These are phyloP conservation scores for Calonectria pauciramosa DNA, from an alignment of 2,329 filamentous ascomycete genomes.

Conservation along the genomic window DNA sequence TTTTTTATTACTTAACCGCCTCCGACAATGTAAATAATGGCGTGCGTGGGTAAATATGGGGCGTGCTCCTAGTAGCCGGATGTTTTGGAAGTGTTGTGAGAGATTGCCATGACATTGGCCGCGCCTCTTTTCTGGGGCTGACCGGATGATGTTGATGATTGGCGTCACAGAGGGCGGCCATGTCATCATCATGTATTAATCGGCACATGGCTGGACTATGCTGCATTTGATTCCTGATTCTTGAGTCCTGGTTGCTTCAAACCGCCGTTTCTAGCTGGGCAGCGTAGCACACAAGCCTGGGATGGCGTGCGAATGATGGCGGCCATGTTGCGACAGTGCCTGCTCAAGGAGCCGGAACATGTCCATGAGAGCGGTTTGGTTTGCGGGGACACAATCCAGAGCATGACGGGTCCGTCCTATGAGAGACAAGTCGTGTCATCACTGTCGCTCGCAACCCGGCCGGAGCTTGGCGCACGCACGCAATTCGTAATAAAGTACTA, in stretches of 20 bases:
- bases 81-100: slow-evolving; percentile 34
- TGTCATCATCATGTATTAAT: slow-evolving; percentile 46
- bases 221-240: slow-evolving; percentile 12
- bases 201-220: slow-evolving; percentile 38
- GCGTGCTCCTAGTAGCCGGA: slow-evolving; percentile 20
- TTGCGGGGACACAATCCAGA: slow-evolving; percentile 17
- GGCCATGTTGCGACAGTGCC: slow-evolving; percentile 21
- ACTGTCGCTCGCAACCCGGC: slow-evolving; percentile 33
- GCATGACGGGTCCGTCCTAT: slow-evolving; percentile 19
- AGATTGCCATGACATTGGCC: slow-evolving; percentile 37
- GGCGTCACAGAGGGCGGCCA: slow-evolving; percentile 24
- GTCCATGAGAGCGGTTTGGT: slow-evolving; percentile 7
- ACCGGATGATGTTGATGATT: slow-evolving; percentile 33
- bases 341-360: slow-evolving; percentile 3
- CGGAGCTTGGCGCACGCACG: slow-evolving; percentile 38
- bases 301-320: slow-evolving; percentile 6
- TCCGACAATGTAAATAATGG: background rate
- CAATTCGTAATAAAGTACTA: slow-evolving; percentile 33
- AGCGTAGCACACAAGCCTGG: slow-evolving; percentile 11
- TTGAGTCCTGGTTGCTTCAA: slow-evolving; percentile 23
- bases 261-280: slow-evolving; percentile 4
- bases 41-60: background rate
- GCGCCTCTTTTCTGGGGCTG: slow-evolving; percentile 24
- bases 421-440: slow-evolving; percentile 40
- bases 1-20: slow-evolving; percentile 1